Conservation (phyloP, 495 filamentous ascomycete species). For the Talaromyces stipitatus region DNA sequence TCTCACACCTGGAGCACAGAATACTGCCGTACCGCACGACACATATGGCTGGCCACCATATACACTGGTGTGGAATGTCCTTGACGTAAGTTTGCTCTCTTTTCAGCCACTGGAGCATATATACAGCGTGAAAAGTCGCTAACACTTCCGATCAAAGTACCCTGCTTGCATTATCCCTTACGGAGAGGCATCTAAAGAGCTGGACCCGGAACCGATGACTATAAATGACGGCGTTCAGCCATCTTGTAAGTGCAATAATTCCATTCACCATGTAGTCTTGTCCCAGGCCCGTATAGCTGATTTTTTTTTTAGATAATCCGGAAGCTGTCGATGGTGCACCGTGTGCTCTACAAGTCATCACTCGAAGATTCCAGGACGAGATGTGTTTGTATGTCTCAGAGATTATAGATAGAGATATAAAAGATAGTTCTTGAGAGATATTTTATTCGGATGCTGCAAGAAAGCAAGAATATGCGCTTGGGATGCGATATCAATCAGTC, state of each 20-base stretch:
- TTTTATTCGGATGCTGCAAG: too few relatives aligned
- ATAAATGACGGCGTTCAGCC: conserved; percentile 21
- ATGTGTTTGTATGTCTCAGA: conserved; percentile 28
- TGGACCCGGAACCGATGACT: conserved; percentile 22
- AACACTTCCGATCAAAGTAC: too few relatives aligned
- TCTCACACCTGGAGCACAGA: conserved; percentile 37
- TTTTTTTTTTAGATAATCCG: conserved; percentile 20
- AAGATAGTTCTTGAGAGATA: not conserved
- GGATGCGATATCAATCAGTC: too few relatives aligned
- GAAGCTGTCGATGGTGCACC: conserved; percentile 28
- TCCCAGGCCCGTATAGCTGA: too few relatives aligned
- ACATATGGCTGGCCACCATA: conserved; percentile 38
- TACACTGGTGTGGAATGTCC: conserved; percentile 41
- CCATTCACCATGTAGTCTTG: too few relatives aligned
- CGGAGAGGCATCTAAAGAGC: conserved; percentile 15
- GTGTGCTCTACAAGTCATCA: conserved; percentile 30
- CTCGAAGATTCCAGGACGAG: conserved; percentile 35
- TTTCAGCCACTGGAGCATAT: not conserved
- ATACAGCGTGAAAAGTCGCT: too few relatives aligned
- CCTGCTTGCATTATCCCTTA: conserved; percentile 25
- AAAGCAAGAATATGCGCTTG: too few relatives aligned
- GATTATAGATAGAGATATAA: conserved; percentile 20
- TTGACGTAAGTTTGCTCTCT: conserved; percentile 40
- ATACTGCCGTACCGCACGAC: conserved; percentile 40
- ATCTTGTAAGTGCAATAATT: conserved; percentile 19